Evolutionary conservation across 257 asterid genomes (phyloP).

Genomic region (Mitragyna speciosa): DNA sequence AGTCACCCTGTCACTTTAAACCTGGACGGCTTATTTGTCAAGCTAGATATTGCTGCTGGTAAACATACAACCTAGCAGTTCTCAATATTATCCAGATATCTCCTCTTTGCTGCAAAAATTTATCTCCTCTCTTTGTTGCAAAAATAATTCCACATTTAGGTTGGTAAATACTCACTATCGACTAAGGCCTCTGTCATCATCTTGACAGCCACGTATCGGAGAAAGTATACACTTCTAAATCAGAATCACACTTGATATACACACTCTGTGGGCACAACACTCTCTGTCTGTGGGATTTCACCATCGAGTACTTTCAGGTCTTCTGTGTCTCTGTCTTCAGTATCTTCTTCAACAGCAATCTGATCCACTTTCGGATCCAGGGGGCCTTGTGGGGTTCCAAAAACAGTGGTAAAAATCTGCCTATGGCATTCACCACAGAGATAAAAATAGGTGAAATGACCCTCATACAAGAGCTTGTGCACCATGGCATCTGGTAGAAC

Average conservation of each 20-base stretch:
- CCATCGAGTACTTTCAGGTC: constrained; percentile 21
- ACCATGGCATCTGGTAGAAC: constrained; percentile 82
- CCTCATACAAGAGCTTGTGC: constrained; percentile 79
- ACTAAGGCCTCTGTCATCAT: constrained; percentile 12
- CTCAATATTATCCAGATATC: background rate
- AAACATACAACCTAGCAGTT: background rate
- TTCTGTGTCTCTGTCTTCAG: constrained; percentile 22
- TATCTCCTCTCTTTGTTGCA: constrained; percentile 13
- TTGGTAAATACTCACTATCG: background rate
- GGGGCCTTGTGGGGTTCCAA: constrained; percentile 80
- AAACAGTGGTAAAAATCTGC: constrained; percentile 63
- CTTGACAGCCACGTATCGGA: too few species aligned
- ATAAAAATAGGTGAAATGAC: constrained; percentile 82
- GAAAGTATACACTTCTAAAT: background rate
- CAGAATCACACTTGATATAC: constrained; percentile 21
- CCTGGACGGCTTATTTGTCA: background rate
- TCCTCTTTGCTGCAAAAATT: constrained; percentile 10
- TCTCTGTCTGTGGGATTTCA: constrained; percentile 29
- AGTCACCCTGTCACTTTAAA: constrained; percentile 8
- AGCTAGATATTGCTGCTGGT: background rate
- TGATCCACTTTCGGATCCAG: constrained; percentile 32
- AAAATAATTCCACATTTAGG: background rate
- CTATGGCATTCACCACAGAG: constrained; percentile 83
- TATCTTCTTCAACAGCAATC: constrained; percentile 27
- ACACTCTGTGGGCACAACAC: background rate